phyloP scores from a whole-genome alignment of 129 eudicot species.

The Flaveria bidentis region DNA sequence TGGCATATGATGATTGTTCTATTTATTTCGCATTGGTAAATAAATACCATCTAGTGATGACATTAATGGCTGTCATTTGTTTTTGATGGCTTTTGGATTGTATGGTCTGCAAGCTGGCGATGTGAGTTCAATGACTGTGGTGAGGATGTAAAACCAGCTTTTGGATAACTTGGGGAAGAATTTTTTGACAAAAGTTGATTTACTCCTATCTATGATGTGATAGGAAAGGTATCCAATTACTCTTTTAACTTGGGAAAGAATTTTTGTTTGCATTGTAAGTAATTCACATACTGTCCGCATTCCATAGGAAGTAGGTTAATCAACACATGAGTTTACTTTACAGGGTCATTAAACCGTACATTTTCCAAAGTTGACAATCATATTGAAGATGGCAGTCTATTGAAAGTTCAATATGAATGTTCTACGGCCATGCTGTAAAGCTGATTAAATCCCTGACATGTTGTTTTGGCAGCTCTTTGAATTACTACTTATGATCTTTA shows the following conservation, averaged over 20 bases:
- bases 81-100: conserved; percentile 95
- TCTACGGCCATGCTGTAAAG: conserved; percentile 72
- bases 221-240: conserved; percentile 62
- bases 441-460: conserved; percentile 81
- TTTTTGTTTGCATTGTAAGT: conserved; percentile 16
- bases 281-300: background rate
- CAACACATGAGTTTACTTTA: conserved; percentile 51
- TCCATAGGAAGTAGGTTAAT: conserved; percentile 79
- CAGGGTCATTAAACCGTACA: conserved; percentile 76
- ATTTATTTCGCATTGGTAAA: no score
- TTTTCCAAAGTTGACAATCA: conserved; percentile 83
- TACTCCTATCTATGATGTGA: conserved; percentile 88
- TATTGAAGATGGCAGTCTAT: conserved; percentile 50
- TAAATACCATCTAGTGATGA: no score
- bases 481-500: background rate
- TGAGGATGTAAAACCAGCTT: conserved; percentile 97
- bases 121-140: conserved; percentile 97
- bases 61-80: conserved; percentile 8
- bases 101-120: conserved; percentile 98
- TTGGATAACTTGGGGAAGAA: conserved; percentile 95
- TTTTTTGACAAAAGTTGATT: conserved; percentile 78
- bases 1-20: no score
- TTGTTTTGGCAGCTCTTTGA: background rate
- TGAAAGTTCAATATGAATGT: conserved; percentile 72
- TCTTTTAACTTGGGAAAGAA: background rate